Base-by-base conservation (phyloP, 805 yeast species). In the Lachancea thermotolerans region DNA sequence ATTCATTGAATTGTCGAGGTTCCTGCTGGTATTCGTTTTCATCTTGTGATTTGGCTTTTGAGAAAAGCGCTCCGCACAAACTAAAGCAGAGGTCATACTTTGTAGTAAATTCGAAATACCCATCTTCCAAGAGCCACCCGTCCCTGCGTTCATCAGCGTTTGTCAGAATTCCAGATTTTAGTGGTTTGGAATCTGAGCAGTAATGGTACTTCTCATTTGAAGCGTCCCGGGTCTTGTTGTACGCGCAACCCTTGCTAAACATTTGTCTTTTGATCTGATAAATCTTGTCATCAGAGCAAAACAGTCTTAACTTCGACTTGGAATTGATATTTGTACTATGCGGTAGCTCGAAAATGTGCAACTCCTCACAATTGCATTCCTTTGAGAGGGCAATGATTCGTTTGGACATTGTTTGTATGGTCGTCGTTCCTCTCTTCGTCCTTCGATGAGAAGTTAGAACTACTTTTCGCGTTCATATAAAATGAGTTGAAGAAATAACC, bases 131-230 rank as follows among this genome's bases (percentile, higher is more conserved):
- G 4, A 60, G 46, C 29, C 49, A 51, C 10, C 63, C 65, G 42
- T 59, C 59, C 6, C 43, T 37, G 21, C 57, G 47, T 14, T 58
- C 47, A 0, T 47, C 30, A 8, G 49, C 52, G 42, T 60, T 53
- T 11, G 49, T 46, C 33, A 60, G 29, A 17, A 62, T 47, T 1
- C 54, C 46, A 1, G 66, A 63, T 44, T 60, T 58, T 15, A 60
- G 43, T 1, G 64, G 53, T 29, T 51, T 37, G 6, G 47, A 49
- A 33, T 57, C 55, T 15, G 49, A 37, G 7, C 58, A 57, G 37
- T 58, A 60, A 35, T 57, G 58, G 42, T 60, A 58, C 14, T 46
- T 52, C 11, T 55, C 64, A 9, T 49, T 53, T 6, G 57, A 53
- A 38, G 54, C 37, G 41, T 59, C 62, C 8, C 53, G 49, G 10